These are phyloP conservation scores for Astrocystis sublimbata DNA, from an alignment of 495 filamentous ascomycete species.

Conservation along the genomic window DNA sequence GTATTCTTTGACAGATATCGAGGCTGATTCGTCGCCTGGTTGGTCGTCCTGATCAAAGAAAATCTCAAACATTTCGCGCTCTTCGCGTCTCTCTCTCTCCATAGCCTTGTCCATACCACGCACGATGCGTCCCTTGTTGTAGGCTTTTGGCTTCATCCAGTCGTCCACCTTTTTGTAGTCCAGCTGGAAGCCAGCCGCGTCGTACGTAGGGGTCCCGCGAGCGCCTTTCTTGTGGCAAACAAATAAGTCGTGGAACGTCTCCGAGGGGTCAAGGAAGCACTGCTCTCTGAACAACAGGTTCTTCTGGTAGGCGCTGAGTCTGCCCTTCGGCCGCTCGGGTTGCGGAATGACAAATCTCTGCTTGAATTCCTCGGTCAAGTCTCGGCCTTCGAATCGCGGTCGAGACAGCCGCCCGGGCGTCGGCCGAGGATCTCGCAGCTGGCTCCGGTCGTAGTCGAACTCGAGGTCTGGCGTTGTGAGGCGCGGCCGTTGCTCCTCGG, in stretches of 20 bases:
- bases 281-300: background rate
- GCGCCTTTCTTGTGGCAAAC: constrained; percentile 26
- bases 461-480: constrained; percentile 28
- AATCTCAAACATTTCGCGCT: background rate
- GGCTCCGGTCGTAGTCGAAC: constrained; percentile 25
- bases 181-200: constrained; percentile 35
- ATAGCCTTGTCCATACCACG: constrained; percentile 19
- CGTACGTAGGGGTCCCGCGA: constrained; percentile 34
- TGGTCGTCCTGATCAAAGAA: constrained; percentile 18
- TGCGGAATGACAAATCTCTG: constrained; percentile 18
- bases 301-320: constrained; percentile 10
- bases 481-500: constrained; percentile 17
- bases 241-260: constrained; percentile 16
- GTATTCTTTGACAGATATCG: background rate
- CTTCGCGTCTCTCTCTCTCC: background rate
- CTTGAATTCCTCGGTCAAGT: constrained; percentile 18
- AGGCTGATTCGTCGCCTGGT: background rate
- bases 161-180: constrained; percentile 32
- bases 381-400: constrained; percentile 1
- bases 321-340: constrained; percentile 14
- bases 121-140: constrained; percentile 16
- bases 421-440: constrained; percentile 25
- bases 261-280: constrained; percentile 13
- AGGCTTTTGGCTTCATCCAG: constrained; percentile 22
- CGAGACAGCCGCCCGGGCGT: constrained; percentile 24